These are phyloP conservation scores for Xylaria palmicola DNA, from an alignment of 495 filamentous ascomycete genomes.

Conservation along the genomic window DNA sequence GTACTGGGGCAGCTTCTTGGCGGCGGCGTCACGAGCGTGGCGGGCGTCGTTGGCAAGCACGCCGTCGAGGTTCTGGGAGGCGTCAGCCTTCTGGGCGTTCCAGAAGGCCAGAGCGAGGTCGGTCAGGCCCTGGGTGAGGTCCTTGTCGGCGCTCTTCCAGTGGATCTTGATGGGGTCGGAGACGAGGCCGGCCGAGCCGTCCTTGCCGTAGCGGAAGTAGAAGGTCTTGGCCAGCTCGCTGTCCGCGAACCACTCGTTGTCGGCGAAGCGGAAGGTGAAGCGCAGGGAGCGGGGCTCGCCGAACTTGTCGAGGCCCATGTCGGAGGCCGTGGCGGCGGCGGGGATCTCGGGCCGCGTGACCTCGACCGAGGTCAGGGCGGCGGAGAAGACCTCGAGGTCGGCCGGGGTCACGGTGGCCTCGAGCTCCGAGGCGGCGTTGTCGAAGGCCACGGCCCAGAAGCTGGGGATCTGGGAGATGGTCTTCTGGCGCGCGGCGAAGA, in stretches of 20 bases:
- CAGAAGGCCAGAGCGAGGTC: slow-evolving; percentile 58
- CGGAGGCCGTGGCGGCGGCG: slow-evolving; percentile 31
- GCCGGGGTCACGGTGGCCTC: slow-evolving; percentile 66
- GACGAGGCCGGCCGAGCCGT: slow-evolving; percentile 64
- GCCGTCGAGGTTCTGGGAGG: slow-evolving; percentile 43
- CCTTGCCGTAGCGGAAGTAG: slow-evolving; percentile 59
- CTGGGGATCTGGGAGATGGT: slow-evolving; percentile 59
- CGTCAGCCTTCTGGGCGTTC: slow-evolving; percentile 54
- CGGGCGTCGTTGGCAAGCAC: slow-evolving; percentile 22
- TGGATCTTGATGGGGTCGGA: slow-evolving; percentile 68
- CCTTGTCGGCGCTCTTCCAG: slow-evolving; percentile 66
- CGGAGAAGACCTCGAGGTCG: slow-evolving; percentile 59
- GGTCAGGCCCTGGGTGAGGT: slow-evolving; percentile 66
- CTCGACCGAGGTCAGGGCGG: slow-evolving; percentile 52
- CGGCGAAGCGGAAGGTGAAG: slow-evolving; percentile 50
- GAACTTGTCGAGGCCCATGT: slow-evolving; percentile 18
- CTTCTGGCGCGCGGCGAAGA: slow-evolving; percentile 60
- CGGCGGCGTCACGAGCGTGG: slow-evolving; percentile 26
- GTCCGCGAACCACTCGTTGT: slow-evolving; percentile 64
- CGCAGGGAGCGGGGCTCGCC: slow-evolving; percentile 53
- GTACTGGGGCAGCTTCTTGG: slow-evolving; percentile 35
- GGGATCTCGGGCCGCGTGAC: slow-evolving; percentile 65
- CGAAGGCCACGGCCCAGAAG: slow-evolving; percentile 75
- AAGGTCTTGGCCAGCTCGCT: slow-evolving; percentile 68
- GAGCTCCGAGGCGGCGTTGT: slow-evolving; percentile 64